Evolutionary conservation across 805 yeast genomes (phyloP), one percentile per base, ranked within the genome.

Genomic region (Schwanniomyces sp.): DNA sequence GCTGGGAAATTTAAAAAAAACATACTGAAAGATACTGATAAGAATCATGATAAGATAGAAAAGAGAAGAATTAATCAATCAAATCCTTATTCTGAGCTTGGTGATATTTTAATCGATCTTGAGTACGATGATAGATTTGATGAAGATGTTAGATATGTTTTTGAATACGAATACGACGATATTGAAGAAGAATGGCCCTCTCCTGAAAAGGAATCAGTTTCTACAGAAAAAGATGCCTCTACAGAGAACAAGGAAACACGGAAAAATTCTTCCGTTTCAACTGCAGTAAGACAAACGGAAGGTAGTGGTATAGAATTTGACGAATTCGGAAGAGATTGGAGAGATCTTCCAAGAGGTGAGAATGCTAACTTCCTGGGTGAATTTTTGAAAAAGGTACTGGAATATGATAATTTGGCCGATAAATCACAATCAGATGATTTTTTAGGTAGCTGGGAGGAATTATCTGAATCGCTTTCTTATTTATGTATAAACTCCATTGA

Each of bases 51-150:
- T 14, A 56, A 53, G 18, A 58, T 53, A 26, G 45, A 46, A 2
- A 48, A 45, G 34, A 53, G 69, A 24, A 43, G 58, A 30, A 40
- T 47, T 10, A 54, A 58, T 32, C 62, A 61, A 37, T 43, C 51
- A n/a, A 54, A 51, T 12, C 57, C 57, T 7, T 45, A 63, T 10
- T 50, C 62, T 14, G 82, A 79, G 49, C 75, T 82, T 6, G 79
- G 82, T 0, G 82, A 79, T 43, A 65, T 84, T 10, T 61, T 82
- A 48, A 71, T 77, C 11, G 82, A 80, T 55, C 60, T 83, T 46
- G 86, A 81, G 51, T 72, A 73, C 42, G 82, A 82, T 46, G 91
- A 85, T 60, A 69, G 80, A 45, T 82, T 80, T 52, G 91, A 85
- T 61, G 90, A 84, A 53, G 91, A 85, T 63, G 77, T 78, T 25